phyloP scores from a whole-genome alignment of 371 early-diverging fungal genomes.

The Conidiobolus coronatus region DNA sequence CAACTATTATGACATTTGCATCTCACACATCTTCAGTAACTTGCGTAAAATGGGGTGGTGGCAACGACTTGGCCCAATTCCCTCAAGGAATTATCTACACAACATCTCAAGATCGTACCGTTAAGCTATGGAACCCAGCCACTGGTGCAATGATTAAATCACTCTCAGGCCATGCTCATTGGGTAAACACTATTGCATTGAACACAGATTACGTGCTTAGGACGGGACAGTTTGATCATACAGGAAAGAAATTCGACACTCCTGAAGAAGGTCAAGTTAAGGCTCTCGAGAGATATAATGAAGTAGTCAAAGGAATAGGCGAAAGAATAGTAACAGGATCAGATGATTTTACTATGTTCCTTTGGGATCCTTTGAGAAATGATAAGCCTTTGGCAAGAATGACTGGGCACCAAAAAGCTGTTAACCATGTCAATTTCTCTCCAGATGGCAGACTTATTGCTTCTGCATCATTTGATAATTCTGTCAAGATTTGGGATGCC shows the following conservation, averaged over 20 bases:
- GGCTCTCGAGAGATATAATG: conserved; percentile 60
- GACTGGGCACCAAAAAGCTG: conserved; percentile 87
- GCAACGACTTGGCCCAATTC: background rate
- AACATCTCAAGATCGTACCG: conserved; percentile 75
- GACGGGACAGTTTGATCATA: conserved; percentile 79
- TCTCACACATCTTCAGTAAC: conserved; percentile 82
- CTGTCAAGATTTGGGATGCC: conserved; percentile 95
- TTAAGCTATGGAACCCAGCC: conserved; percentile 74
- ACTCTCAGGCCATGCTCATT: conserved; percentile 78
- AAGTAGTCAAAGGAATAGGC: conserved; percentile 19
- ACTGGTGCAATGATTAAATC: conserved; percentile 62
- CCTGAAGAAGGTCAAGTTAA: conserved; percentile 38
- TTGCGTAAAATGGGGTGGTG: conserved; percentile 84
- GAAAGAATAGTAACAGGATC: conserved; percentile 76
- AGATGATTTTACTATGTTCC: conserved; percentile 90
- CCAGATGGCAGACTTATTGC: conserved; percentile 85
- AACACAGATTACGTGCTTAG: conserved; percentile 75
- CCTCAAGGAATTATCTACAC: conserved; percentile 71
- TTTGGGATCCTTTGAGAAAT: conserved; percentile 69
- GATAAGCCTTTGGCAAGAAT: conserved; percentile 74
- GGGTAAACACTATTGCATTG: conserved; percentile 80
- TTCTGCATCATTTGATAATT: conserved; percentile 93
- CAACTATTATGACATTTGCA: conserved; percentile 50
- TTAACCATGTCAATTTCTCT: conserved; percentile 81
- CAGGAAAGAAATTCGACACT: conserved; percentile 25